A percentile compares a stretch with the other conserved stretches of the same genome.
phyloP scores from a whole-genome alignment of 441 rosid genomes.

The Syzygium syzygioides region DNA sequence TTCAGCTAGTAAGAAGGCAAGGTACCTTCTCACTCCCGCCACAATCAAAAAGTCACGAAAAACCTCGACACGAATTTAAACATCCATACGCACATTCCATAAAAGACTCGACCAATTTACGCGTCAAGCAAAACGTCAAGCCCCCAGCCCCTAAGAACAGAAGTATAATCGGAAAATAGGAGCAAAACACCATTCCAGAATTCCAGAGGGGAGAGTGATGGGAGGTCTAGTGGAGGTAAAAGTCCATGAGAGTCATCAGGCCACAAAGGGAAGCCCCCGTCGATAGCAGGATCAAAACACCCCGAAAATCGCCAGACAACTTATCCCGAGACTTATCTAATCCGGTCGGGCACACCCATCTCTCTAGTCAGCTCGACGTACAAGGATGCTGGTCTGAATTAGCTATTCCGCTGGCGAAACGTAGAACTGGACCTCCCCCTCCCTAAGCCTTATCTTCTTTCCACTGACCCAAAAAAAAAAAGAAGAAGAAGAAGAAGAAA shows the following conservation, averaged over 20 bases:
- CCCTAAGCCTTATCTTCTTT: neutral
- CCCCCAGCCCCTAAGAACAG: neutral
- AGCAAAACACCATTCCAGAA: neutral
- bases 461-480: neutral
- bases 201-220: neutral
- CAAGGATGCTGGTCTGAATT: neutral
- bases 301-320: neutral
- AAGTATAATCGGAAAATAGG: neutral
- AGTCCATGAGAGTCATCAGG: neutral
- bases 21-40: neutral
- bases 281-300: neutral
- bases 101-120: neutral
- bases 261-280: neutral
- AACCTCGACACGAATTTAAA: neutral
- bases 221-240: neutral
- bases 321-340: neutral
- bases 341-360: neutral
- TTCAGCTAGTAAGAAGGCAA: neutral
- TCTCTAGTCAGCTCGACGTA: neutral
- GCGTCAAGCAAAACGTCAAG: neutral
- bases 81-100: neutral
- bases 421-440: neutral
- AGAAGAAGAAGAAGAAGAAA: no score
- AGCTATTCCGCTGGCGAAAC: neutral
- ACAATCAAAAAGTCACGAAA: neutral